These are phyloP conservation scores for Paecilomyces sp. DNA, from an alignment of 2,329 filamentous ascomycete genomes.

Conservation along the genomic window DNA sequence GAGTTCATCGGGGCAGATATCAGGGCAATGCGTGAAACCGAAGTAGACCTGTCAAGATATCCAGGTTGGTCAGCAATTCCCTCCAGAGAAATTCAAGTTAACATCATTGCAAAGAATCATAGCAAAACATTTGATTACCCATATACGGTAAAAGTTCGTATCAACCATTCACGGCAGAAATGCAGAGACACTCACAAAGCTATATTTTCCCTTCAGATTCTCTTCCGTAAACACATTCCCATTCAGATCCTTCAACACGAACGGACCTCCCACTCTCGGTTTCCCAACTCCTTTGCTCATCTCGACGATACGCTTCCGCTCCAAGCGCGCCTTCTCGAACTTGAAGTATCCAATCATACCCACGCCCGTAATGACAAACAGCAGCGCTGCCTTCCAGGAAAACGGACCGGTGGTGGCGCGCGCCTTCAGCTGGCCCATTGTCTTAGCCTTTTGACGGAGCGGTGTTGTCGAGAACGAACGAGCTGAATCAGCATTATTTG, in stretches of 20 bases:
- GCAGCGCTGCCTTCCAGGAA: slow-evolving; percentile 79
- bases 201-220: slow-evolving; percentile 80
- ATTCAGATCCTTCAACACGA: slow-evolving; percentile 74
- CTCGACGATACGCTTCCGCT: slow-evolving; percentile 80
- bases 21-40: slow-evolving; percentile 95
- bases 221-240: slow-evolving; percentile 69
- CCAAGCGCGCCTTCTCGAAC: slow-evolving; percentile 84
- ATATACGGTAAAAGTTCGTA: not conserved
- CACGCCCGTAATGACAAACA: slow-evolving; percentile 74
- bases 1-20: slow-evolving; percentile 97
- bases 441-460: slow-evolving; percentile 19
- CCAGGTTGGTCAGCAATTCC: slow-evolving; percentile 1
- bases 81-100: not conserved
- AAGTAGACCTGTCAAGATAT: slow-evolving; percentile 69
- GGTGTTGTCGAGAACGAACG: slow-evolving; percentile 23
- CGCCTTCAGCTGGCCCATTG: slow-evolving; percentile 33
- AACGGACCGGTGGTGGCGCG: slow-evolving; percentile 56
- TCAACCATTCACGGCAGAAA: not conserved
- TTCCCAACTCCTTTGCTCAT: slow-evolving; percentile 86
- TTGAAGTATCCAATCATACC: slow-evolving; percentile 87
- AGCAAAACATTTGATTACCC: not conserved
- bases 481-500: not conserved
- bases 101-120: not conserved
- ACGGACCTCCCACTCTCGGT: slow-evolving; percentile 87
- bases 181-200: slow-evolving; percentile 32